These are phyloP conservation scores for Diaporthe citriasiana DNA, from an alignment of 2,329 filamentous ascomycete genomes.

Conservation along the genomic window DNA sequence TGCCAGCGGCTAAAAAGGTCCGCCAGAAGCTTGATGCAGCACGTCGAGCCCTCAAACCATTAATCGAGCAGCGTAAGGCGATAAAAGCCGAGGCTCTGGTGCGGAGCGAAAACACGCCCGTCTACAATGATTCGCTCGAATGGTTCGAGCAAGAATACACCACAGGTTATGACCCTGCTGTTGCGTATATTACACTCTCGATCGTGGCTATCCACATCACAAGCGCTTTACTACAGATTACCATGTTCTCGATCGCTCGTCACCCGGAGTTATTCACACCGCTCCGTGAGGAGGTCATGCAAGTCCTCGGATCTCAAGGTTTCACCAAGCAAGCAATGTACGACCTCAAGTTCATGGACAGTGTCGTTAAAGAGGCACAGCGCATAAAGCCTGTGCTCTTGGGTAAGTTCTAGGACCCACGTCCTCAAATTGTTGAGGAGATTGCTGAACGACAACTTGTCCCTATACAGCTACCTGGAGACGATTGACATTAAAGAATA, in stretches of 20 bases:
- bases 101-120: neutral
- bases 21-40: neutral
- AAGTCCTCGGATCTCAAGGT: slow-evolving; percentile 43
- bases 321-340: slow-evolving; percentile 45
- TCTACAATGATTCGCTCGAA: slow-evolving; percentile 1
- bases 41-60: neutral
- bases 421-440: neutral
- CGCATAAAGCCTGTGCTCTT: slow-evolving; percentile 4
- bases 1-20: slow-evolving; percentile 2
- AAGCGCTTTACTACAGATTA: slow-evolving; percentile 43
- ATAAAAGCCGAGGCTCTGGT: slow-evolving; percentile 32
- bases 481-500: slow-evolving; percentile 61
- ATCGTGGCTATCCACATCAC: slow-evolving; percentile 47
- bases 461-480: slow-evolving; percentile 57
- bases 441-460: neutral
- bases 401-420: neutral
- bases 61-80: slow-evolving; percentile 1
- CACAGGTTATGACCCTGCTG: slow-evolving; percentile 38
- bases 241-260: slow-evolving; percentile 44
- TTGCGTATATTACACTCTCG: slow-evolving; percentile 44
- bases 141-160: slow-evolving; percentile 21
- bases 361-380: slow-evolving; percentile 20
- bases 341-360: slow-evolving; percentile 34
- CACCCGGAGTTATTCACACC: slow-evolving; percentile 45
- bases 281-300: slow-evolving; percentile 45